These are phyloP conservation scores for Akanthomyces muscarius DNA, from an alignment of 2,329 filamentous ascomycete genomes.

Conservation along the genomic window DNA sequence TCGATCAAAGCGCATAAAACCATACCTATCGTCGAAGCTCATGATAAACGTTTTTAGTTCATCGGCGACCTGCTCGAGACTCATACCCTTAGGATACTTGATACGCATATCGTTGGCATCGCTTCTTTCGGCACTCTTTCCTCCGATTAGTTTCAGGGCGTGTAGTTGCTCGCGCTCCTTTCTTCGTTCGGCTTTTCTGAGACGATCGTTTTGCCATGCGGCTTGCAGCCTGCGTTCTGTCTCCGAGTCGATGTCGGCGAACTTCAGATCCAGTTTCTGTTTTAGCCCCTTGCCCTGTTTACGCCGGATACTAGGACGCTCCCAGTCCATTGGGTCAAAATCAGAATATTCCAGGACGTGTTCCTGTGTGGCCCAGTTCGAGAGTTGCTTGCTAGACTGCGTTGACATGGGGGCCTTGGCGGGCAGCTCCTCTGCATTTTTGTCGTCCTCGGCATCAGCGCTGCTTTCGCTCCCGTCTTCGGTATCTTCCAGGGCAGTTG, in stretches of 20 bases:
- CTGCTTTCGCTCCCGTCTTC: not conserved
- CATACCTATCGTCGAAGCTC: constrained; percentile 57
- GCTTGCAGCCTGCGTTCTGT: constrained; percentile 55
- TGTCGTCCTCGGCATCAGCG: not conserved
- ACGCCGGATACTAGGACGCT: constrained; percentile 60
- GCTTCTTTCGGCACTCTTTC: constrained; percentile 44
- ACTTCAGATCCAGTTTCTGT: constrained; percentile 39
- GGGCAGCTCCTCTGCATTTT: not conserved
- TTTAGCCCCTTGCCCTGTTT: constrained; percentile 62
- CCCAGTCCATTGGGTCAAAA: constrained; percentile 83
- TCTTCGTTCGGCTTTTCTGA: constrained; percentile 68
- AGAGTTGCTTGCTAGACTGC: constrained; percentile 31
- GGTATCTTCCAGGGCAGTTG: not conserved
- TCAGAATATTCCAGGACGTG: constrained; percentile 48
- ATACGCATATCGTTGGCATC: constrained; percentile 57
- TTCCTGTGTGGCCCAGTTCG: constrained; percentile 27
- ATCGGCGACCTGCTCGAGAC: constrained; percentile 62
- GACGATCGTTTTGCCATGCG: constrained; percentile 63
- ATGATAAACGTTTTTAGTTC: constrained; percentile 71
- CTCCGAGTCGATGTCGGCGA: constrained; percentile 62
- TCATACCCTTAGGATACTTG: constrained; percentile 72
- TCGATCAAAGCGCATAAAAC: not conserved
- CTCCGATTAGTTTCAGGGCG: constrained; percentile 61
- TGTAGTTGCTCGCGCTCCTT: constrained; percentile 66
- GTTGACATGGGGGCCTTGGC: not conserved